Conservation (phyloP, 352 stramenopile species). For the Pythium aquatile region DNA sequence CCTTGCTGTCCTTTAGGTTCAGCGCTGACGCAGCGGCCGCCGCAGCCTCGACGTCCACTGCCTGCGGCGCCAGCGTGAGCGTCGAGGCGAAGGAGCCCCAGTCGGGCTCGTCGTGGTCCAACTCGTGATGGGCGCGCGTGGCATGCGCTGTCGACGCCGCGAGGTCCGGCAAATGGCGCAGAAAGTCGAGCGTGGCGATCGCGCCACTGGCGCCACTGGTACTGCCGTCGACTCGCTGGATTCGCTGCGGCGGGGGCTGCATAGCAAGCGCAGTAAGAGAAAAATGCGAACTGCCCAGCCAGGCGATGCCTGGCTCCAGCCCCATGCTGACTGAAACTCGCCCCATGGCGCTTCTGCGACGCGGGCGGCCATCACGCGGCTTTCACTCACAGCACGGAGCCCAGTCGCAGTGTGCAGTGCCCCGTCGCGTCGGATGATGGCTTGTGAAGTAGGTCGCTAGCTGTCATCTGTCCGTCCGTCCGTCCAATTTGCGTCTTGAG, state of each 20-base stretch:
- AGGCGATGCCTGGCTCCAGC: not conserved
- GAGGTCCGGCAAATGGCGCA: constrained; percentile 19
- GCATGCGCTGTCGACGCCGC: constrained; percentile 4
- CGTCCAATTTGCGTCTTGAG: not conserved
- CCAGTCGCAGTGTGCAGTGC: constrained; percentile 7
- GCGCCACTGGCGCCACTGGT: not conserved
- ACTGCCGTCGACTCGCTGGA: not conserved
- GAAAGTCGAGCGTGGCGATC: constrained; percentile 24
- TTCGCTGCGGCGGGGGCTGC: constrained; percentile 3
- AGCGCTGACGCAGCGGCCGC: not conserved
- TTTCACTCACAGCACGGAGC: constrained; percentile 13
- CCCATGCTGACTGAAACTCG: constrained; percentile 27
- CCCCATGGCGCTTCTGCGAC: constrained; percentile 10
- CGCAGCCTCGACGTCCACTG: not conserved
- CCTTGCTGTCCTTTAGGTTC: constrained; percentile 10
- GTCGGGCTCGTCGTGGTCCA: constrained; percentile 14
- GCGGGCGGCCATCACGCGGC: constrained; percentile 18
- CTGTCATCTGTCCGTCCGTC: not conserved
- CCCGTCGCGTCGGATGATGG: constrained; percentile 8
- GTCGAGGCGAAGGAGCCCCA: constrained; percentile 18
- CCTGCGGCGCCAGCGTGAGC: constrained; percentile 16
- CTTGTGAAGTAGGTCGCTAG: not conserved
- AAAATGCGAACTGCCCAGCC: not conserved
- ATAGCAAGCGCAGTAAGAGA: constrained; percentile 7
- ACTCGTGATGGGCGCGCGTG: not conserved